phyloP scores from a whole-genome alignment of 257 asterid species.

The Nyctanthes arbortristis region DNA sequence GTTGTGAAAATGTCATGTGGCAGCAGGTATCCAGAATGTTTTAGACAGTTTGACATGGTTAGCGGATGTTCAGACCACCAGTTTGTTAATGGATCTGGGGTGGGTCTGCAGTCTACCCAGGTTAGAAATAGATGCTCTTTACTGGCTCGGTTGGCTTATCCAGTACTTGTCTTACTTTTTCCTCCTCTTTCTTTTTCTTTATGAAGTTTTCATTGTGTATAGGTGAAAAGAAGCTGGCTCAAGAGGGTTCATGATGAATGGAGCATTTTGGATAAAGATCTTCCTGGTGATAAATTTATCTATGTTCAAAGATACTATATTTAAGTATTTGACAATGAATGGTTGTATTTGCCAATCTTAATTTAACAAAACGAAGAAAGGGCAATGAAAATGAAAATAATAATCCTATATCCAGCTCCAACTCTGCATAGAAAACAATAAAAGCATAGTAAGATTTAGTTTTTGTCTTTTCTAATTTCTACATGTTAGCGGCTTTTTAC shows the following conservation, averaged over 20 bases:
- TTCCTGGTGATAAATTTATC: constrained; percentile 69
- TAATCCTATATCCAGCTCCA: too few species aligned
- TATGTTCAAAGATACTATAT: not conserved
- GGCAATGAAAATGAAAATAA: too few species aligned
- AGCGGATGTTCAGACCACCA: constrained; percentile 82
- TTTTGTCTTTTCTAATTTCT: too few species aligned
- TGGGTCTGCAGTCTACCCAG: constrained; percentile 47
- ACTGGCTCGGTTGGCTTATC: not conserved
- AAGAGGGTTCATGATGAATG: constrained; percentile 90
- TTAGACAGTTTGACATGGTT: constrained; percentile 79
- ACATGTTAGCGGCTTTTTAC: too few species aligned
- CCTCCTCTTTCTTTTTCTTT: too few species aligned
- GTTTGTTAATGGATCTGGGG: constrained; percentile 54
- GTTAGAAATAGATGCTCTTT: constrained; percentile 31
- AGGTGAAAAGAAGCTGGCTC: constrained; percentile 75
- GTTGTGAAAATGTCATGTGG: constrained; percentile 31
- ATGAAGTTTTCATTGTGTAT: constrained; percentile 28
- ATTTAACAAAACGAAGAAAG: too few species aligned
- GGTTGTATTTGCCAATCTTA: too few species aligned
- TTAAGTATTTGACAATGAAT: not conserved
- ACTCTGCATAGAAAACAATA: too few species aligned
- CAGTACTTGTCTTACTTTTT: too few species aligned
- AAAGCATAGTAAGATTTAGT: too few species aligned
- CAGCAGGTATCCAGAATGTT: constrained; percentile 41
- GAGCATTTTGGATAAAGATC: constrained; percentile 79